phyloP scores from a whole-genome alignment of 73 alveolate species.

The Strombidium stylifer region DNA sequence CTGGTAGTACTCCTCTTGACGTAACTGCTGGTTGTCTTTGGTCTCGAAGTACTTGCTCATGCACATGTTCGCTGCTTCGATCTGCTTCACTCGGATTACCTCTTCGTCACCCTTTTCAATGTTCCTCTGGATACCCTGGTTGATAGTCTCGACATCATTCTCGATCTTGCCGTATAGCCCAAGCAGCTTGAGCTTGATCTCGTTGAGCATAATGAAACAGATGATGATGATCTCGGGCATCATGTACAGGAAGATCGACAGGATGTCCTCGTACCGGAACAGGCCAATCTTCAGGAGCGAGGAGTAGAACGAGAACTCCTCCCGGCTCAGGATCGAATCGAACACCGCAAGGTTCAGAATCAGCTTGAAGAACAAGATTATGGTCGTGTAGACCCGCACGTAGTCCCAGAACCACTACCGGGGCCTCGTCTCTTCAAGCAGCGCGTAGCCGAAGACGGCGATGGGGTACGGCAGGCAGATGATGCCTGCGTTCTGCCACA shows the following conservation, averaged over 20 bases:
- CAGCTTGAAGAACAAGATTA: slow-evolving; percentile 51
- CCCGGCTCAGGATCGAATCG: too few relatives aligned
- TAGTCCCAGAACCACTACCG: slow-evolving; percentile 47
- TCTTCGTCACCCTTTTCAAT: too few relatives aligned
- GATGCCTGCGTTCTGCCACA: slow-evolving; percentile 42
- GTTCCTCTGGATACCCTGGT: slow-evolving; percentile 8
- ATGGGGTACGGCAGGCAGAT: slow-evolving; percentile 55
- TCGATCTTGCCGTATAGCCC: slow-evolving; percentile 6
- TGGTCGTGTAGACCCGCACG: slow-evolving; percentile 60
- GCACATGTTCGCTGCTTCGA: too few relatives aligned
- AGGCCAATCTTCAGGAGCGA: too few relatives aligned
- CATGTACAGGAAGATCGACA: too few relatives aligned
- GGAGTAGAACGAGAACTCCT: too few relatives aligned
- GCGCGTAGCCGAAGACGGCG: slow-evolving; percentile 62
- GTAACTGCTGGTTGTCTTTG: too few relatives aligned
- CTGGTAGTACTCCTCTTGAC: too few relatives aligned
- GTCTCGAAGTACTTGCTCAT: too few relatives aligned
- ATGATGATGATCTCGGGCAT: slow-evolving; percentile 31
- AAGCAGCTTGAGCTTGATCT: neutral
- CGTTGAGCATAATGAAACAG: slow-evolving; percentile 23
- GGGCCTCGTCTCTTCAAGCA: slow-evolving; percentile 69
- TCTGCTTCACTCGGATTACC: too few relatives aligned
- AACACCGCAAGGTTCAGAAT: slow-evolving; percentile 40
- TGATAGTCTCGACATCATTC: slow-evolving; percentile 4
- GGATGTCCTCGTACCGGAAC: too few relatives aligned